Base-by-base conservation (phyloP, 495 filamentous ascomycete species). In the Sphaerosporella brunnea region DNA sequence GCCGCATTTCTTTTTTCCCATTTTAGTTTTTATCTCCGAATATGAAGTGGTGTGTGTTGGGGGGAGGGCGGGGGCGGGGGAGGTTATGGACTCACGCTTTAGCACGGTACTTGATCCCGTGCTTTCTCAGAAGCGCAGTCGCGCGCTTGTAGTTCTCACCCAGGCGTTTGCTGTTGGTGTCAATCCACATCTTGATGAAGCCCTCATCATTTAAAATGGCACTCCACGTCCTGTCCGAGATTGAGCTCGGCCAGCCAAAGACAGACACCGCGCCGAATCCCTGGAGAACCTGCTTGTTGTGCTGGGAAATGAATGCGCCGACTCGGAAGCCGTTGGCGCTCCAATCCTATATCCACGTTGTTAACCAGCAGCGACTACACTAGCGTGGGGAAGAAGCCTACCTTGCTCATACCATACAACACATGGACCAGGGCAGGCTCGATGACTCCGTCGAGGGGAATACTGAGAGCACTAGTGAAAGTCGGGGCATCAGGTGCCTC, bases 241-340 rank as follows among this genome's bases (percentile, higher is more conserved):
- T 55, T 0, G 63, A 65, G 0, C 70, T 72, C 0, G 68, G 49
- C 48, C 66, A 69, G 7, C 66, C 62, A 47, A 73, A 77, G 0
- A 67, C 52, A 1, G 59, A 58, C 1, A 65, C 51, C 0, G 61
- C 55, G 3, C 54, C 59, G 40, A 70, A 1, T 16, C 13, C 43
- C 15, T 35, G 4, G 72, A 72, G 1, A 36, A 34, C 4, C 65
- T 61, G 1, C 74, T 55, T 19, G 0, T 32, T 19, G 26, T 75
- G 75, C 40, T 67, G 66, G 0, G 72, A 71, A 39, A 73, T 64
- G 4, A 79, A 54, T 37, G 60, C 66, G 0, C 74, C 75, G 0
- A 79, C 48, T 2, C 75, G 65, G 16, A 79, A 59, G 0, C 77
- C 76, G 36, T 66, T 68, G 0, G 69, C 66, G 0, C 66, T 70